Base-by-base conservation (phyloP, 495 filamentous ascomycete species). In the Penicillium cataractarum region DNA sequence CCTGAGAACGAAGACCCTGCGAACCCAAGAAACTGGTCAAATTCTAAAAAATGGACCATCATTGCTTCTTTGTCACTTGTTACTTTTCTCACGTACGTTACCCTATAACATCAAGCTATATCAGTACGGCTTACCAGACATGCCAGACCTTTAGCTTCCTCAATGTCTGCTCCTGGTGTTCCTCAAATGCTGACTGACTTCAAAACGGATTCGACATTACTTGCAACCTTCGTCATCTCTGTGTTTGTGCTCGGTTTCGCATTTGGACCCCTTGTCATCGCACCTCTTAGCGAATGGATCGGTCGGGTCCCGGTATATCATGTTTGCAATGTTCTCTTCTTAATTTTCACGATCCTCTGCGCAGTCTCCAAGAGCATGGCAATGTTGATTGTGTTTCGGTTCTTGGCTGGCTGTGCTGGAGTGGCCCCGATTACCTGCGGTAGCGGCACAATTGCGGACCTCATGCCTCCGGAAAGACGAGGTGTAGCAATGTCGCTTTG, bases 331-430 rank as follows among this genome's bases (percentile, higher is more conserved):
- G n/a, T 70, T 13, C 49, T 75, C 13, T 80, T 78, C 50, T 57
- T 77, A 15, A 67, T 82, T 7, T 88, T 84, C 79, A 85, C 84
- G 53, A 84, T 89, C 19, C 85, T 86, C 3, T 88, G 86, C 61
- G 87, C 85, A 4, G 68, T 89, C 21, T 77, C 86, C 0, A 85
- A 86, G 1, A 84, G 78, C 39, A 74, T 89, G 19, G 60, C 60
- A 9, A 61, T 74, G 9, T 75, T 89, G 10, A 84, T 89, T 19
- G 78, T 84, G 17, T 87, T 89, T 68, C 85, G 87, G 4, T 83
- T 89, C 48, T 66, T 87, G 2, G 73, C 77, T 15, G 87, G 87
- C 6, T 69, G 84, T 21, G 85, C 84, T 51, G 87, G 84, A 29
- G 80, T 78, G 19, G 64, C 70, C 15, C 76, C 76, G 7, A 22